Evolutionary conservation across 352 stramenopile genomes (phyloP), one percentile per base, ranked within the genome.

Genomic region (Globisporangium mamillatum): DNA sequence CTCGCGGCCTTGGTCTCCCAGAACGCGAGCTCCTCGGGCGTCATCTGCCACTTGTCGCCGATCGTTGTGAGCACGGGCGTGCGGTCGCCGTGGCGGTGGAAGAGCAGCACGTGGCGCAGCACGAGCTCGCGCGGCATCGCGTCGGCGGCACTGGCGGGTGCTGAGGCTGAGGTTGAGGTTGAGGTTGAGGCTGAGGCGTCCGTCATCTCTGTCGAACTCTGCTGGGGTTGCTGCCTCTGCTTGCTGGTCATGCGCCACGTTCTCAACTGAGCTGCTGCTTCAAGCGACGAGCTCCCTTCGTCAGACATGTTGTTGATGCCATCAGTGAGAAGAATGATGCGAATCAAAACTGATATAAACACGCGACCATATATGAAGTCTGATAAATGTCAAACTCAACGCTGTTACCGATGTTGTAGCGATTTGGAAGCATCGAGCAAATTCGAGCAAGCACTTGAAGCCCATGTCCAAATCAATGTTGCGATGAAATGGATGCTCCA

Each of bases 71-170:
- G 75, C 62, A 95, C 80, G 5, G 88, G 88, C 61, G 86, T 82
- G 55, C 88, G 84, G 69, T 95, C 88, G 60, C 88, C 88, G 61
- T 94, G 88, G 63, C 88, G 88, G 63, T 94, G 86, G 70, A 93
- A 90, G 34, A 93, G 72, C 60, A 95, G 72, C 66, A 91, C 88
- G 68, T 95, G 86, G 48, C 75, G 77, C 64, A 94, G 69, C 59
- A 73, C 64, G 36, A 94, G 73, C 53, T 80, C 71, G 67, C 64
- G 65, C 25, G 64, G 32, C n/a, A 24, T 12, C 27, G 14, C 36
- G 27, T 60, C 55, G 18, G 29, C 3, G 20, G 54, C 54, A 27
- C 18, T 27, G 27, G 18, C 38, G 27, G 32, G 32, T 38, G 8
- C 32, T 38, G 32, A 12, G 32, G 32, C 32, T 29, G 54, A 41